Conservation (phyloP, 768 basidiomycete species). For the Boletellus ananas region DNA sequence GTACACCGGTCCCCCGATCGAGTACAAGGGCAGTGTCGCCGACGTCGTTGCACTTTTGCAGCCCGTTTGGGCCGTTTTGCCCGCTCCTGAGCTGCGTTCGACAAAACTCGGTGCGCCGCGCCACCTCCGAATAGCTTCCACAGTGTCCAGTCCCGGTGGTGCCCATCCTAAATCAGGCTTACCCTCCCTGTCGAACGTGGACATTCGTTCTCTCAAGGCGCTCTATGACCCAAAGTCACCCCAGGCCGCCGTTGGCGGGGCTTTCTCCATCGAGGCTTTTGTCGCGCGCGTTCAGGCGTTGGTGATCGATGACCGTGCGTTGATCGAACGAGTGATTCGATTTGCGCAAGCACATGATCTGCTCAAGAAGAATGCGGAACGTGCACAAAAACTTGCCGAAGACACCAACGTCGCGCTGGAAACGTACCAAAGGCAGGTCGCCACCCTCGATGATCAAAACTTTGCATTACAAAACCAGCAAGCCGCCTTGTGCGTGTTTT, state of each 20-base stretch:
- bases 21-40: constrained; percentile 43
- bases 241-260: constrained; percentile 29
- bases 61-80: constrained; percentile 77
- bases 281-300: constrained; percentile 74
- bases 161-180: constrained; percentile 28
- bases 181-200: constrained; percentile 73
- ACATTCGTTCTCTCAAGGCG: constrained; percentile 80
- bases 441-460: constrained; percentile 74
- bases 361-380: constrained; percentile 87
- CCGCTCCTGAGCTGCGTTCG: constrained; percentile 79
- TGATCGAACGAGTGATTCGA: constrained; percentile 80
- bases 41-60: constrained; percentile 60
- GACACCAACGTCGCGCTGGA: constrained; percentile 77
- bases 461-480: constrained; percentile 47
- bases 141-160: constrained; percentile 34
- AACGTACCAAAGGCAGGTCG: constrained; percentile 88
- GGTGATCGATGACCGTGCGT: constrained; percentile 74
- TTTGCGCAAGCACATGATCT: constrained; percentile 89
- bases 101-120: constrained; percentile 51
- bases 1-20: constrained; percentile 25
- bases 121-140: constrained; percentile 46
- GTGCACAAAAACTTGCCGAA: constrained; percentile 86
- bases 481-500: constrained; percentile 50
- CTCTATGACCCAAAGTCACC: constrained; percentile 54
- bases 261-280: constrained; percentile 74